Conservation (phyloP, 2,329 filamentous ascomycete genomes). For the Orbilia quercus region DNA sequence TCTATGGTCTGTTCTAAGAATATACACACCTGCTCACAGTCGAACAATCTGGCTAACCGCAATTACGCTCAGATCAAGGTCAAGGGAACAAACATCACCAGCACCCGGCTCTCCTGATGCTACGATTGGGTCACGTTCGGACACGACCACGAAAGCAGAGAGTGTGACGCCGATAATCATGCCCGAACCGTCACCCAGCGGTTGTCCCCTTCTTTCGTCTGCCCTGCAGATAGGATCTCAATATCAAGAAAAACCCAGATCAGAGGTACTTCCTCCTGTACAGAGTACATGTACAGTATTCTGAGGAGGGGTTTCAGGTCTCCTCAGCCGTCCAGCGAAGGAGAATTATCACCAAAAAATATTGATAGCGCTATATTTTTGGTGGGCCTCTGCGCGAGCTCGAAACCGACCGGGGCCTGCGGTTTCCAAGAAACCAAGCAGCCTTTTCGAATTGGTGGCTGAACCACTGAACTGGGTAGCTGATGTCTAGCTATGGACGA, state of each 20-base stretch:
- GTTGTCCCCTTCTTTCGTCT: conserved; percentile 4
- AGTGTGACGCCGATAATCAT: conserved; percentile 18
- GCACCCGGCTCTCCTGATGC: conserved; percentile 14
- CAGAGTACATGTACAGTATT: no score
- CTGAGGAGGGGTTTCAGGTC: conserved; percentile 30
- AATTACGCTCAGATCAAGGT: conserved; percentile 13
- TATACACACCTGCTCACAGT: neutral
- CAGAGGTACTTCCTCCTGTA: no score
- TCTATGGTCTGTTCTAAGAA: neutral
- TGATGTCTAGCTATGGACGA: conserved; percentile 52
- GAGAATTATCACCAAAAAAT: conserved; percentile 28
- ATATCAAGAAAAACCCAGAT: no score
- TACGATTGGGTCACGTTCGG: conserved; percentile 49
- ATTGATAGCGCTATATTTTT: conserved; percentile 17
- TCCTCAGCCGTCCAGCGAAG: conserved; percentile 42
- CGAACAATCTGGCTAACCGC: conserved; percentile 2
- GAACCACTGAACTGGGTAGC: conserved; percentile 55
- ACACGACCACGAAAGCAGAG: neutral
- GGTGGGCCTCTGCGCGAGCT: conserved; percentile 50
- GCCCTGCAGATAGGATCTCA: no score
- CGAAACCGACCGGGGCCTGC: conserved; percentile 27
- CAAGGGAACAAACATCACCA: neutral
- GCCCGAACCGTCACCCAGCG: conserved; percentile 27
- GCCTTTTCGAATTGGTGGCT: conserved; percentile 53
- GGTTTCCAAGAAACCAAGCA: conserved; percentile 48